A percentile compares a stretch with the other conserved stretches of the same genome.
phyloP scores from a whole-genome alignment of 1,139 yeast species.

The Taphrina flavorubra region DNA sequence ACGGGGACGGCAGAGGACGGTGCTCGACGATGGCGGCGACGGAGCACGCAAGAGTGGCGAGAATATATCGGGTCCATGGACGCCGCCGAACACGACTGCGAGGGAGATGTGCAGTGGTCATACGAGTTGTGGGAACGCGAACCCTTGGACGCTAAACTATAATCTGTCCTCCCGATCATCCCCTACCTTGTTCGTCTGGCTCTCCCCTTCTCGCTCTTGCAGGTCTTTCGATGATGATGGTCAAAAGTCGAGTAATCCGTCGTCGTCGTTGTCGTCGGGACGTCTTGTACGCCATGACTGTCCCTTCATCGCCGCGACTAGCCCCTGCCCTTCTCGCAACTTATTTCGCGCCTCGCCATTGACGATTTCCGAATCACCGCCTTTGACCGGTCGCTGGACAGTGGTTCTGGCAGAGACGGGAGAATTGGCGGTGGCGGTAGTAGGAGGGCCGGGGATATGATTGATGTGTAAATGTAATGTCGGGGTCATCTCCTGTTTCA shows the following conservation, averaged over 20 bases:
- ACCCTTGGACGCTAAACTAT: slow-evolving; percentile 7
- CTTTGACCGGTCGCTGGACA: not conserved
- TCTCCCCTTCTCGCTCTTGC: too few species aligned
- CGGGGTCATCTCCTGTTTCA: not conserved
- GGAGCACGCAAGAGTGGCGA: slow-evolving; percentile 7
- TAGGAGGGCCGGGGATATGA: too few species aligned
- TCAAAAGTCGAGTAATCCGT: slow-evolving; percentile 8
- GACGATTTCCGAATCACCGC: too few species aligned
- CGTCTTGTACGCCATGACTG: too few species aligned
- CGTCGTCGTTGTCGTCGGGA: not conserved
- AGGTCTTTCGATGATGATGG: too few species aligned
- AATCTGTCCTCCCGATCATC: not conserved
- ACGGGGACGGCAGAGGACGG: slow-evolving; percentile 4
- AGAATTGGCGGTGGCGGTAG: too few species aligned
- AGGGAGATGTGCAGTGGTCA: slow-evolving; percentile 22
- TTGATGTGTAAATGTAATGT: not conserved
- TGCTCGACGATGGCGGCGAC: not conserved
- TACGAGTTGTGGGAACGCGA: slow-evolving; percentile 39
- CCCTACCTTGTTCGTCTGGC: too few species aligned
- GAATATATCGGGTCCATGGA: too few species aligned
- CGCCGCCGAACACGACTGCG: not conserved
- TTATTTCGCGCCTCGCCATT: too few species aligned
- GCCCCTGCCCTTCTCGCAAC: too few species aligned
- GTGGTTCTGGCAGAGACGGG: not conserved
- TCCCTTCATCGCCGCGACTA: too few species aligned